phyloP scores from a whole-genome alignment of 2,329 filamentous ascomycete genomes.

The Sclerotinia spermophila region DNA sequence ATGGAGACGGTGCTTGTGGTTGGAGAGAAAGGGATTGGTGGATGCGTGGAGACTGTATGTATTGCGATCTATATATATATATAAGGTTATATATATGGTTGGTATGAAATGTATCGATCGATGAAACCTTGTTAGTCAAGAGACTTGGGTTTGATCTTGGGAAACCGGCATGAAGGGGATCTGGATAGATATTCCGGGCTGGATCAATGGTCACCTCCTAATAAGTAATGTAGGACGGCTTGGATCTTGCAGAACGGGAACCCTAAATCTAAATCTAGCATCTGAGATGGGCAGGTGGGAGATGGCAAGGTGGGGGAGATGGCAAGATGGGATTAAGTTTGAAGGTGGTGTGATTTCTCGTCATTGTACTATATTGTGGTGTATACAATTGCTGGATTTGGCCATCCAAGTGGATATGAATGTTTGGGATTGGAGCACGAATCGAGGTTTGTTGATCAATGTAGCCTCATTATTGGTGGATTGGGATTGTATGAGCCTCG shows the following conservation, averaged over 20 bases:
- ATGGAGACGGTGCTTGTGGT: neutral
- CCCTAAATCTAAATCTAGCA: neutral
- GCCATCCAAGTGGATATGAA: neutral
- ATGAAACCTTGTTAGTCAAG: neutral
- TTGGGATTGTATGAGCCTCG: neutral
- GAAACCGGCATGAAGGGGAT: neutral
- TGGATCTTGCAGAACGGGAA: neutral
- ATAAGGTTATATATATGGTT: neutral
- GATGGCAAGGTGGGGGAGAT: neutral
- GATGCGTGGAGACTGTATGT: neutral
- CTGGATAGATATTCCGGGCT: neutral
- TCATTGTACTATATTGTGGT: neutral
- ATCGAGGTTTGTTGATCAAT: neutral
- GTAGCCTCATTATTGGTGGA: neutral
- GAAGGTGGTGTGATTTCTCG: neutral
- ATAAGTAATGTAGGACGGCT: neutral
- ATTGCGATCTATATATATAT: too few relatives aligned
- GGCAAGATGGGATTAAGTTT: neutral
- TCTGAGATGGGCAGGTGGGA: neutral
- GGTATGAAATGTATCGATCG: neutral
- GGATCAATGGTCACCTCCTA: neutral
- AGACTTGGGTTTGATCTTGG: neutral
- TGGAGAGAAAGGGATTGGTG: neutral
- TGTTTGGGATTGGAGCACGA: too few relatives aligned
- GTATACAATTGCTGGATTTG: neutral